Conservation (phyloP, 345 rosid genomes). For the Salix koriyanagi region DNA sequence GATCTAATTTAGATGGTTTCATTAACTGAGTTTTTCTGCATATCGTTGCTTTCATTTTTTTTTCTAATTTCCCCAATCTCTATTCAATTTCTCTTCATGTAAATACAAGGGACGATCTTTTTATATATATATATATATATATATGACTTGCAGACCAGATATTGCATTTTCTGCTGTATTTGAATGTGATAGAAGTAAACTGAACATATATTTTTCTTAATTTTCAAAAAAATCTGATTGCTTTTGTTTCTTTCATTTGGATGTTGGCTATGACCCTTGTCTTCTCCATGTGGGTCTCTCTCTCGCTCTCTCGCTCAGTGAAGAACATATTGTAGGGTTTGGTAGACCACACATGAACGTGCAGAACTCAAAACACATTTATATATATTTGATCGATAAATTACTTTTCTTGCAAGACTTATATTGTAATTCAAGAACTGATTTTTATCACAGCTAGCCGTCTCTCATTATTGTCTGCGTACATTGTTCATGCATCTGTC, state of each 20-base stretch:
- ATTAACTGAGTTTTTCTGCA: background rate
- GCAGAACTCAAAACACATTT: background rate
- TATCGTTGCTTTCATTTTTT: background rate
- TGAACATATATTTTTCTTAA: too few species aligned
- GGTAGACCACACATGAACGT: conserved; percentile 32
- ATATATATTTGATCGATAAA: conserved; percentile 1
- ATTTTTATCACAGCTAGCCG: background rate
- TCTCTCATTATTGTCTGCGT: conserved; percentile 3
- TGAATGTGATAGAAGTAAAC: background rate
- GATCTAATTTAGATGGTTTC: conserved; percentile 1
- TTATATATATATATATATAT: too few species aligned
- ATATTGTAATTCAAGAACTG: background rate
- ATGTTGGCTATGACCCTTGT: background rate
- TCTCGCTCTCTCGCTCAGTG: background rate
- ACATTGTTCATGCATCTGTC: background rate
- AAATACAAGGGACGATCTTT: conserved; percentile 5
- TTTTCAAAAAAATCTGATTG: background rate
- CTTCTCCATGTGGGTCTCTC: background rate
- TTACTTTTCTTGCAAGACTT: conserved; percentile 40
- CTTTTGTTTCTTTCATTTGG: conserved; percentile 6
- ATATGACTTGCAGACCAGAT: background rate
- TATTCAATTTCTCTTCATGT: background rate
- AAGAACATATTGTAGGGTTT: conserved; percentile 8
- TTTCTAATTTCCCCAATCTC: background rate
- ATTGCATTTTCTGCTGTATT: background rate